These are phyloP conservation scores for Chlamydomonas schloesseri DNA, from an alignment of 139 green algal genomes.

Conservation along the genomic window DNA sequence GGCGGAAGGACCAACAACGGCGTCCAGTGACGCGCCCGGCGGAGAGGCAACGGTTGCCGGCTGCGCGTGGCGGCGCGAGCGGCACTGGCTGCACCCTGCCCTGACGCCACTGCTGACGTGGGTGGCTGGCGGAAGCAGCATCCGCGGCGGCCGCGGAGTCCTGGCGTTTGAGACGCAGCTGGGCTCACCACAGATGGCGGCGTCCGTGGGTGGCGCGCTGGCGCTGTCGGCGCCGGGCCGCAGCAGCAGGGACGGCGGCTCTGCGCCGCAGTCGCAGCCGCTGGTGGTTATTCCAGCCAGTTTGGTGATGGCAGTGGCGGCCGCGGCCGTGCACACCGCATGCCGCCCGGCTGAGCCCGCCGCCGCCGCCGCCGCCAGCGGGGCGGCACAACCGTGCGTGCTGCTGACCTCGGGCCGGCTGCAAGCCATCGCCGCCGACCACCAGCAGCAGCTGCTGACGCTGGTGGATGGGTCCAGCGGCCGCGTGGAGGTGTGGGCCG, in stretches of 20 bases:
- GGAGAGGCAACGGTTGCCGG: too few relatives aligned
- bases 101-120: conserved; percentile 5
- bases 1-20: neutral
- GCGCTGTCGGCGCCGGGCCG: neutral
- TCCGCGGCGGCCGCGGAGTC: too few relatives aligned
- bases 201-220: neutral
- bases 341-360: neutral
- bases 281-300: neutral
- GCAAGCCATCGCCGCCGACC: too few relatives aligned
- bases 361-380: too few relatives aligned
- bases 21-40: too few relatives aligned
- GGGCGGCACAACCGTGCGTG: too few relatives aligned
- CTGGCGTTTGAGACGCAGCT: conserved; percentile 24
- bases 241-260: neutral
- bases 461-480: too few relatives aligned
- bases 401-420: too few relatives aligned
- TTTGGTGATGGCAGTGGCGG: conserved; percentile 1
- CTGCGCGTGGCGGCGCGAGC: conserved; percentile 17
- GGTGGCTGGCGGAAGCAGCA: neutral
- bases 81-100: conserved; percentile 43
- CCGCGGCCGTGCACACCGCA: neutral
- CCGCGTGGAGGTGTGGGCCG: too few relatives aligned
- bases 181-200: neutral
- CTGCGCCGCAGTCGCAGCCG: too few relatives aligned
- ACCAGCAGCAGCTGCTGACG: too few relatives aligned